phyloP scores from a whole-genome alignment of 2,329 filamentous ascomycete genomes.

The Trichoderma lentiforme region DNA sequence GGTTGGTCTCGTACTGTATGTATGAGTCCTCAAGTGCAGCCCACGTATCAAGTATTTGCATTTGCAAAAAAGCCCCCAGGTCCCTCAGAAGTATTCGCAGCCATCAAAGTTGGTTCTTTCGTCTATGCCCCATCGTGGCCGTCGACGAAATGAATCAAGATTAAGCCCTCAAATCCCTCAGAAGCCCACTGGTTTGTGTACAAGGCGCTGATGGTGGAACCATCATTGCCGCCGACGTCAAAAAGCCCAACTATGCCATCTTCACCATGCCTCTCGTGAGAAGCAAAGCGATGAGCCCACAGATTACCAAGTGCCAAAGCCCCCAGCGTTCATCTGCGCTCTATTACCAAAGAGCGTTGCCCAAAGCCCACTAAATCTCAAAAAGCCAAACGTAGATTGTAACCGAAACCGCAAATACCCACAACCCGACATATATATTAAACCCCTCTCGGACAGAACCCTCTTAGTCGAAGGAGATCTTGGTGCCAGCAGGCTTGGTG shows the following conservation, averaged over 20 bases:
- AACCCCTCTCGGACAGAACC: slow-evolving; percentile 33
- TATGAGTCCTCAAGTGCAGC: slow-evolving; percentile 4
- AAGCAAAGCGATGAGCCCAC: slow-evolving; percentile 38
- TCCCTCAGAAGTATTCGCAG: slow-evolving; percentile 37
- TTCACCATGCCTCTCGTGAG: slow-evolving; percentile 13
- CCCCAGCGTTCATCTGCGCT: slow-evolving; percentile 56
- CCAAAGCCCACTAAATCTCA: slow-evolving; percentile 49
- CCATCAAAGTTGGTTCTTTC: slow-evolving; percentile 33
- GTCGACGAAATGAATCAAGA: slow-evolving; percentile 30
- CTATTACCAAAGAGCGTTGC: slow-evolving; percentile 44
- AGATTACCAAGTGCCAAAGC: slow-evolving; percentile 40
- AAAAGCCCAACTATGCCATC: slow-evolving; percentile 32
- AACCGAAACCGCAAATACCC: slow-evolving; percentile 55
- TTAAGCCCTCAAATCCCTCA: slow-evolving; percentile 40
- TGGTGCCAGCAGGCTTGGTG: slow-evolving; percentile 59
- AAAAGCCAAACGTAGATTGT: slow-evolving; percentile 38
- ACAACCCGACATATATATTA: slow-evolving; percentile 39
- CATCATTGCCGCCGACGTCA: slow-evolving; percentile 30
- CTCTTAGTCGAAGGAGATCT: slow-evolving; percentile 64
- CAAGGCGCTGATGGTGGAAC: slow-evolving; percentile 26
- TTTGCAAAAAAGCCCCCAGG: slow-evolving; percentile 34
- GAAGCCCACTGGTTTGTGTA: slow-evolving; percentile 35
- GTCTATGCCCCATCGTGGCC: slow-evolving; percentile 18
- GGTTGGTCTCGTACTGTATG: not conserved
- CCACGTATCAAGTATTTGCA: slow-evolving; percentile 24